Evolutionary conservation across 805 yeast species (phyloP).

Genomic region (Wickerhamiella domercqiae): DNA sequence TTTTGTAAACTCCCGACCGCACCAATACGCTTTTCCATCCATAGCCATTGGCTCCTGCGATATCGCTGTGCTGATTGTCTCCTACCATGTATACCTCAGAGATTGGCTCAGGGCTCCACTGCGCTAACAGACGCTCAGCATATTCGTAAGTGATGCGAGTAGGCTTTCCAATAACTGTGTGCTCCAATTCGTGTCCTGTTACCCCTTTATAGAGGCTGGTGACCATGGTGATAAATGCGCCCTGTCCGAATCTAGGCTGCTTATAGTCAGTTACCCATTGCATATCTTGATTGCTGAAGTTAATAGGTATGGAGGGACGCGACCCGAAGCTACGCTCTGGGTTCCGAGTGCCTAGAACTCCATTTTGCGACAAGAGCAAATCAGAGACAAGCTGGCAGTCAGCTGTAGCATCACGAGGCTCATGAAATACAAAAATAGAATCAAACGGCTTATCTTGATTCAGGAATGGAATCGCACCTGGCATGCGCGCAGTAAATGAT

Average conservation of each 20-base stretch:
- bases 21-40: slow-evolving; percentile 86
- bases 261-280: slow-evolving; percentile 86
- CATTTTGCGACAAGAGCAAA: slow-evolving; percentile 56
- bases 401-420: slow-evolving; percentile 67
- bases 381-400: slow-evolving; percentile 84
- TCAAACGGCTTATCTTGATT: slow-evolving; percentile 57
- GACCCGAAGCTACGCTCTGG: slow-evolving; percentile 20
- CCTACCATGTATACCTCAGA: slow-evolving; percentile 83
- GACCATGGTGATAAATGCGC: slow-evolving; percentile 78
- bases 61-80: slow-evolving; percentile 89
- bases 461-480: slow-evolving; percentile 32
- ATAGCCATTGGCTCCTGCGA: slow-evolving; percentile 68
- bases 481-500: slow-evolving; percentile 58
- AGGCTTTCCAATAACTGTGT: slow-evolving; percentile 79
- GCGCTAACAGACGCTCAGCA: slow-evolving; percentile 60
- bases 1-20: slow-evolving; percentile 73
- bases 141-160: slow-evolving; percentile 74
- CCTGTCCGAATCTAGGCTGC: slow-evolving; percentile 81
- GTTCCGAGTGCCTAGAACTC: slow-evolving; percentile 65
- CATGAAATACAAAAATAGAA: slow-evolving; percentile 80
- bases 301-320: slow-evolving; percentile 67
- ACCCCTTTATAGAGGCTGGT: slow-evolving; percentile 74
- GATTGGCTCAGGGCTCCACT: slow-evolving; percentile 36
- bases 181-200: slow-evolving; percentile 67
- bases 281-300: slow-evolving; percentile 83